Evolutionary conservation across 1,284 basidiomycete species (phyloP).

Genomic region (Phenoliferia sp.): DNA sequence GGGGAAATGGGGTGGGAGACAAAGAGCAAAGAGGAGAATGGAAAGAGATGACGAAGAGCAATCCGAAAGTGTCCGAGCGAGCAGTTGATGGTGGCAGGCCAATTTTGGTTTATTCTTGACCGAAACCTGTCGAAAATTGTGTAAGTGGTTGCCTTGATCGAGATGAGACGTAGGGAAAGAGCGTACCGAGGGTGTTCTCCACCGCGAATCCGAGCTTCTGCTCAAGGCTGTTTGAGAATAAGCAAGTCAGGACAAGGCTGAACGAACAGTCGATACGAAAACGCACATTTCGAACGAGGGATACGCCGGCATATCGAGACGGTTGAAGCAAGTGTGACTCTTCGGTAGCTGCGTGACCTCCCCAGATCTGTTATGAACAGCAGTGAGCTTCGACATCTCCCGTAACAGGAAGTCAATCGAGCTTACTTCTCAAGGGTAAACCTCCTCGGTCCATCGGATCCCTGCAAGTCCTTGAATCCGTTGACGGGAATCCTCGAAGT

Average conservation of each 20-base stretch:
- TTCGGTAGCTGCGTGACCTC: constrained; percentile 83
- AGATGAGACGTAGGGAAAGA: neutral
- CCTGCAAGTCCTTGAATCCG: constrained; percentile 98
- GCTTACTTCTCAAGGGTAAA: constrained; percentile 90
- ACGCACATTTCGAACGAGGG: constrained; percentile 62
- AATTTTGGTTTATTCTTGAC: neutral
- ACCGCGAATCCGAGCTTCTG: constrained; percentile 27
- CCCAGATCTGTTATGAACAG: constrained; percentile 46
- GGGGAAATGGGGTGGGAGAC: too few relatives aligned
- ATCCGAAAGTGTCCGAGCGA: too few relatives aligned
- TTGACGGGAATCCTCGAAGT: constrained; percentile 95
- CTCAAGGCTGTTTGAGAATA: constrained; percentile 22
- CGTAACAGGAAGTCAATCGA: neutral
- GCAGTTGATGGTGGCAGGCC: too few relatives aligned
- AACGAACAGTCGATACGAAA: too few relatives aligned
- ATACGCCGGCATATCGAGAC: constrained; percentile 82
- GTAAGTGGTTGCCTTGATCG: neutral
- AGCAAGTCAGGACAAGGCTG: neutral
- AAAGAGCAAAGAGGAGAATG: too few relatives aligned
- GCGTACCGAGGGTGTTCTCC: constrained; percentile 50
- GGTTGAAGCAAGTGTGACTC: constrained; percentile 63
- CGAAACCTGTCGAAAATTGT: neutral
- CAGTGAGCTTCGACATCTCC: neutral
- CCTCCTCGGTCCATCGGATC: constrained; percentile 87
- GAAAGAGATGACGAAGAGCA: too few relatives aligned